phyloP scores from a whole-genome alignment of 2,329 filamentous ascomycete genomes.

The Colletotrichum phormii region DNA sequence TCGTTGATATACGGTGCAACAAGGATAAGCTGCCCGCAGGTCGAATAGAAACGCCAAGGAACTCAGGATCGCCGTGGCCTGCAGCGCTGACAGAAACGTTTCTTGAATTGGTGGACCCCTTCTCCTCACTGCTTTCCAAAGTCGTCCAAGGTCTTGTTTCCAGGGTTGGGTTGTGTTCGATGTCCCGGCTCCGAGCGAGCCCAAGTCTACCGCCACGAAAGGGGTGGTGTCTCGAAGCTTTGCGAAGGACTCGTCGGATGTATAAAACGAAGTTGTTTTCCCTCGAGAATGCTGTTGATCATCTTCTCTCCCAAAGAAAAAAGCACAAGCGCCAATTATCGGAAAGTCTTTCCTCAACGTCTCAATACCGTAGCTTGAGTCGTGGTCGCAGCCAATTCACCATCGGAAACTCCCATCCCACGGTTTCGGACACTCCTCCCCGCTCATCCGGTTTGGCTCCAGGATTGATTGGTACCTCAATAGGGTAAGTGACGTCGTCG shows the following conservation, averaged over 20 bases:
- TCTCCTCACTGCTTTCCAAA: conserved; percentile 3
- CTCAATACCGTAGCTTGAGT: conserved; percentile 3
- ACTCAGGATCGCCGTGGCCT: conserved; percentile 17
- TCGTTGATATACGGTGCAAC: background rate
- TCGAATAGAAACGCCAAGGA: background rate
- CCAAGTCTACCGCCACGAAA: background rate
- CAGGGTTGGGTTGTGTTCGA: conserved; percentile 12
- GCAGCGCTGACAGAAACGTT: conserved; percentile 34
- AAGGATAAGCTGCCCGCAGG: conserved; percentile 10
- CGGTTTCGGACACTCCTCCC: conserved; percentile 27
- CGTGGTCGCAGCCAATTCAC: conserved; percentile 12
- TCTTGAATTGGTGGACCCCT: conserved; percentile 8
- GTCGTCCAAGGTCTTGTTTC: conserved; percentile 4
- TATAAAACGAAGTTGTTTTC: conserved; percentile 13
- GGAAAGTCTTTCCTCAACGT: conserved; percentile 3
- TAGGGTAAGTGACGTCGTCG: conserved; percentile 35
- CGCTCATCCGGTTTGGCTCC: conserved; percentile 17
- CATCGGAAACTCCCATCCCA: conserved; percentile 23
- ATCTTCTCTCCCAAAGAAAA: background rate
- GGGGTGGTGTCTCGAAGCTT: conserved; percentile 1
- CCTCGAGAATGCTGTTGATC: background rate
- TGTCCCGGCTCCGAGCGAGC: background rate
- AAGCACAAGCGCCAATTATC: background rate
- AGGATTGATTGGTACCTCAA: background rate
- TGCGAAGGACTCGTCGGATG: background rate